A percentile compares a stretch with the other conserved stretches of the same genome.
Evolutionary conservation across 371 early-diverging fungal genomes (phyloP).

Genomic region (Apophysomyces trapeziformis): DNA sequence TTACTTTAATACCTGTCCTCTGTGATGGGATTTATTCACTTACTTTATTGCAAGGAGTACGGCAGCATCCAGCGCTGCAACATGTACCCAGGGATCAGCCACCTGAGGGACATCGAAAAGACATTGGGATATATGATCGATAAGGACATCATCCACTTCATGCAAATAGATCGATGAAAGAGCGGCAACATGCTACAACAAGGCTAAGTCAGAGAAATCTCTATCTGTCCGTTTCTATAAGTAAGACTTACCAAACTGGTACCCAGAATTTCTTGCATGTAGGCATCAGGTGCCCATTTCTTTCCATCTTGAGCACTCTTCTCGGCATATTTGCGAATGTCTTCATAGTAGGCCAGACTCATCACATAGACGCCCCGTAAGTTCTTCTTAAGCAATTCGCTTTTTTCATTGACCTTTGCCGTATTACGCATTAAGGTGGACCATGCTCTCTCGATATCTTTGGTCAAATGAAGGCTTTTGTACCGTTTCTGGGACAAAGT

Average conservation of each 20-base stretch:
- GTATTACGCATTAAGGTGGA: slow-evolving; percentile 41
- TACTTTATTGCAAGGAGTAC: slow-evolving; percentile 66
- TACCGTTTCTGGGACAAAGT: slow-evolving; percentile 24
- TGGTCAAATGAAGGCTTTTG: slow-evolving; percentile 26
- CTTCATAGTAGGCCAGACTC: slow-evolving; percentile 62
- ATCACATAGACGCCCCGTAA: slow-evolving; percentile 57
- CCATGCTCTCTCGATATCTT: slow-evolving; percentile 53
- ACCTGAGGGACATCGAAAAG: slow-evolving; percentile 53
- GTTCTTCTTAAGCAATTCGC: slow-evolving; percentile 39
- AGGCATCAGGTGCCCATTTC: slow-evolving; percentile 57
- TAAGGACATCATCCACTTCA: slow-evolving; percentile 67
- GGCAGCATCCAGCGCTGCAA: slow-evolving; percentile 62
- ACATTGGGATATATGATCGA: slow-evolving; percentile 58
- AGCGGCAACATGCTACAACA: slow-evolving; percentile 61
- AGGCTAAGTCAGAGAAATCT: neutral
- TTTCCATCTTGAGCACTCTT: slow-evolving; percentile 50
- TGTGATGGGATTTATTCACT: slow-evolving; percentile 2
- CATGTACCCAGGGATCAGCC: slow-evolving; percentile 57
- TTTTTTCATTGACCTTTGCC: slow-evolving; percentile 23
- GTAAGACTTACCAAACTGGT: slow-evolving; percentile 59
- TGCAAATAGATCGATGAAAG: slow-evolving; percentile 62
- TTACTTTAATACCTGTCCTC: neutral
- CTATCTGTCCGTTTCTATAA: neutral
- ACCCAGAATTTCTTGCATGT: slow-evolving; percentile 67
- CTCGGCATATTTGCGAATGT: slow-evolving; percentile 55